Conservation (phyloP, 257 asterid genomes). For the Jacaranda mimosifolia region DNA sequence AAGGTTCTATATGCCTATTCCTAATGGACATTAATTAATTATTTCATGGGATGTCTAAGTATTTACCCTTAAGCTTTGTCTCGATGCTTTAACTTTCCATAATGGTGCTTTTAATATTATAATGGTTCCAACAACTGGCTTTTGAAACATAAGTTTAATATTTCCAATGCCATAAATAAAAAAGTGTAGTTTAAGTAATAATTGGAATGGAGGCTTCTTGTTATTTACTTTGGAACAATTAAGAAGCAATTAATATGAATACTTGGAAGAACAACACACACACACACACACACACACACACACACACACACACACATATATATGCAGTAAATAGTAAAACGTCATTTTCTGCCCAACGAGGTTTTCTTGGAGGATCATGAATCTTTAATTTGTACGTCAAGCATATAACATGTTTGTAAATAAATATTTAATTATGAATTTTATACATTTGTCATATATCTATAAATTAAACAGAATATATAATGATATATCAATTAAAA, state of each 20-base stretch:
- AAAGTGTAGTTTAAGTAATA: not conserved
- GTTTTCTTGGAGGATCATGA: too few species aligned
- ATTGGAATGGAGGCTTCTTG: not conserved
- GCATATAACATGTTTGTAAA: too few species aligned
- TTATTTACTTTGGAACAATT: not conserved
- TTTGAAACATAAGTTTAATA: not conserved
- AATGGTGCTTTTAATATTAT: not conserved
- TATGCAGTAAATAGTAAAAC: not conserved
- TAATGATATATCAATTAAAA: too few species aligned
- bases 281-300: too few species aligned
- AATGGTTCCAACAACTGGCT: slow-evolving; percentile 27
- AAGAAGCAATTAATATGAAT: not conserved
- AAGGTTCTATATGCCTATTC: slow-evolving; percentile 33
- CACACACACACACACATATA: too few species aligned
- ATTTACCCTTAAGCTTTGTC: not conserved
- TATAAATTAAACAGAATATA: too few species aligned
- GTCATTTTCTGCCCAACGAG: too few species aligned
- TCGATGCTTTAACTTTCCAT: slow-evolving; percentile 26
- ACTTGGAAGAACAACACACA: not conserved
- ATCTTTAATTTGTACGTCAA: too few species aligned
- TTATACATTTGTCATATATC: too few species aligned
- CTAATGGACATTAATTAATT: not conserved
- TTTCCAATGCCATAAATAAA: not conserved
- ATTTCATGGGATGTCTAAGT: not conserved
- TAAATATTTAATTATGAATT: too few species aligned